Evolutionary conservation across 305 asterid species (phyloP).

Genomic region (Fraxinus floribunda): DNA sequence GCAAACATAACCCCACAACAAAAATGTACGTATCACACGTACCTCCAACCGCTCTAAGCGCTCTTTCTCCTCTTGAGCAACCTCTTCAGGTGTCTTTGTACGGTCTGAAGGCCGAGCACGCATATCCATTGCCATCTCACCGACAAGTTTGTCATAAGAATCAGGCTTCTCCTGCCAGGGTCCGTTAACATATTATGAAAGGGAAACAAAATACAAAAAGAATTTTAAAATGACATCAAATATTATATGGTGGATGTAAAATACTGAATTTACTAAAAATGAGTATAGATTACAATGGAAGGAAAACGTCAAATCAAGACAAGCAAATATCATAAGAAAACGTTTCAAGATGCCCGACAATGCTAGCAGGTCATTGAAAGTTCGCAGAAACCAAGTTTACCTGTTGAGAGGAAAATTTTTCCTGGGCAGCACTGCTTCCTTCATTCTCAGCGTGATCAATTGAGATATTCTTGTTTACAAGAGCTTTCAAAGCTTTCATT

Average conservation of each 20-base stretch:
- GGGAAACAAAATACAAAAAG: not conserved
- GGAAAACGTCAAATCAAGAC: slow-evolving; percentile 1
- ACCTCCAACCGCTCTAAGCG: slow-evolving; percentile 88
- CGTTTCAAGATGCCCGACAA: not conserved
- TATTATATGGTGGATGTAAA: not conserved
- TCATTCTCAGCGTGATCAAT: slow-evolving; percentile 43
- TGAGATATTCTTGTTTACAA: slow-evolving; percentile 48
- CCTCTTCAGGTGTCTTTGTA: slow-evolving; percentile 86
- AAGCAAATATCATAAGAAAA: not conserved
- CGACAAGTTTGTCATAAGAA: slow-evolving; percentile 63
- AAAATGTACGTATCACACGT: not conserved
- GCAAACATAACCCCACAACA: not conserved
- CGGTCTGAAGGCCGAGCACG: slow-evolving; percentile 94
- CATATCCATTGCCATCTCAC: slow-evolving; percentile 78
- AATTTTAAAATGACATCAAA: not conserved
- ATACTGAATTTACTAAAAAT: not conserved
- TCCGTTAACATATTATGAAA: slow-evolving; percentile 18
- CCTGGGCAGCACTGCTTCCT: slow-evolving; percentile 31
- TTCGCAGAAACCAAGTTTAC: slow-evolving; percentile 30
- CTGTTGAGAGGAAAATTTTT: slow-evolving; percentile 40
- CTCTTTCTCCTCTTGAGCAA: slow-evolving; percentile 96
- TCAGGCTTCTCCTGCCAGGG: slow-evolving; percentile 72
- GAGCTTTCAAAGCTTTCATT: slow-evolving; percentile 66
- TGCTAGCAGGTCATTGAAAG: not conserved
- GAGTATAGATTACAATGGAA: not conserved